Base-by-base conservation (phyloP, 1,284 basidiomycete genomes). In the Exobasidium cylindrosporum region DNA sequence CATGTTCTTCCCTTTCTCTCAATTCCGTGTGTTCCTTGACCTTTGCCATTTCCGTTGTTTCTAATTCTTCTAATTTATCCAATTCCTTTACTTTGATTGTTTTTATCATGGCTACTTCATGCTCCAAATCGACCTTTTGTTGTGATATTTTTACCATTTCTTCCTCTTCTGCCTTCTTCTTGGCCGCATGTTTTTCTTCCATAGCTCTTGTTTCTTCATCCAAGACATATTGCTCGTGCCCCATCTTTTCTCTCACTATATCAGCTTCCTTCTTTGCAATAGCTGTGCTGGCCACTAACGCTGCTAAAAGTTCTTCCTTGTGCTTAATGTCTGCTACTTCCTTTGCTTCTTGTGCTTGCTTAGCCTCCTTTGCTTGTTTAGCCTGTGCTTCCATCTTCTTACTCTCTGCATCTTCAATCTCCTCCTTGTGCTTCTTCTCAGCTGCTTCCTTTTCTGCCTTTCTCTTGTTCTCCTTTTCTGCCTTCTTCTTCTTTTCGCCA, bases 341-440 rank as follows among this genome's bases (percentile, higher is more conserved):
- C 35, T 40, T 40, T 40, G 7, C 35, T 17, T 40, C 35, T 40
- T 17, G 7, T 17, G 10, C 17, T 35, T 28, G 29, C 61, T 56
- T 28, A 4, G 17, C 57, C 24, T 14, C n/a, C 14, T n/a, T 43
- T 13, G 50, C 52, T 56, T 56, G 4, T n/a, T 35, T 17, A 17
- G 43, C 54, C 31, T 47, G 24, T 32, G 28, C 55, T 23, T 30
- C 50, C n/a, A n/a, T 62, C 44, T 29, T 62, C 60, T 54, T 61
- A 14, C 61, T 32, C n/a, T 47, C 32, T 47, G 28, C 21, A 50
- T 60, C 26, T 29, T 63, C 60, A 53, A 14, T 29, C 7, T 61
- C 58, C 35, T 60, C 4, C 14, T 23, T 10, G 43, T 31, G 24
- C 32, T 24, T 31, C 40, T 60, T 46, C 59, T 62, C 46, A 3